phyloP scores from a whole-genome alignment of 2,329 filamentous ascomycete genomes.

The Aurifilum marmelostoma region DNA sequence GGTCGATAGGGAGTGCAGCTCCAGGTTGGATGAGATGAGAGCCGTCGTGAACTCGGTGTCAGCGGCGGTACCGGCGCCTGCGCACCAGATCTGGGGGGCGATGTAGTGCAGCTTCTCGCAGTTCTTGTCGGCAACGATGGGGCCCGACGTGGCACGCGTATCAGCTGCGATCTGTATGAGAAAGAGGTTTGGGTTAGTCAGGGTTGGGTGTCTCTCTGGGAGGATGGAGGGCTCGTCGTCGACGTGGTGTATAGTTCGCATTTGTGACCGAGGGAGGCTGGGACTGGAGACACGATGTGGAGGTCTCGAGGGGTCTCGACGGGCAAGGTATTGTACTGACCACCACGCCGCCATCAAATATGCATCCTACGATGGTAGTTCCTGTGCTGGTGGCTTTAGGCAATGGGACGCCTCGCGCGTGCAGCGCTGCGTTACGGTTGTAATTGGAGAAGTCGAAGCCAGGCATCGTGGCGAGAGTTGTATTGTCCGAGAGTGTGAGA shows the following conservation, averaged over 20 bases:
- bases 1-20: conserved; percentile 94
- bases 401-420: conserved; percentile 89
- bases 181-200: conserved; percentile 1
- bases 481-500: conserved; percentile 1
- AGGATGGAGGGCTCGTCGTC: neutral
- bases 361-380: conserved; percentile 97
- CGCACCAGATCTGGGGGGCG: conserved; percentile 98
- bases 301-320: neutral
- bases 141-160: conserved; percentile 93
- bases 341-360: conserved; percentile 95
- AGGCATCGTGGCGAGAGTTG: conserved; percentile 66
- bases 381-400: conserved; percentile 98
- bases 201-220: neutral
- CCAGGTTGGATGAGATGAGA: conserved; percentile 97
- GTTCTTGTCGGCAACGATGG: conserved; percentile 99
- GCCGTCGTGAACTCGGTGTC: conserved; percentile 99
- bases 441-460: conserved; percentile 99
- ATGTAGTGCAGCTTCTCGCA: conserved; percentile 99
- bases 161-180: conserved; percentile 86
- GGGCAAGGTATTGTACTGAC: conserved; percentile 53
- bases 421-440: conserved; percentile 96
- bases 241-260: neutral
- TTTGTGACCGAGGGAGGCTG: neutral
- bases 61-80: conserved; percentile 93
- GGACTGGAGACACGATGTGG: neutral